Base-by-base conservation (phyloP, 257 asterid genomes). In the Paulownia fortunei region DNA sequence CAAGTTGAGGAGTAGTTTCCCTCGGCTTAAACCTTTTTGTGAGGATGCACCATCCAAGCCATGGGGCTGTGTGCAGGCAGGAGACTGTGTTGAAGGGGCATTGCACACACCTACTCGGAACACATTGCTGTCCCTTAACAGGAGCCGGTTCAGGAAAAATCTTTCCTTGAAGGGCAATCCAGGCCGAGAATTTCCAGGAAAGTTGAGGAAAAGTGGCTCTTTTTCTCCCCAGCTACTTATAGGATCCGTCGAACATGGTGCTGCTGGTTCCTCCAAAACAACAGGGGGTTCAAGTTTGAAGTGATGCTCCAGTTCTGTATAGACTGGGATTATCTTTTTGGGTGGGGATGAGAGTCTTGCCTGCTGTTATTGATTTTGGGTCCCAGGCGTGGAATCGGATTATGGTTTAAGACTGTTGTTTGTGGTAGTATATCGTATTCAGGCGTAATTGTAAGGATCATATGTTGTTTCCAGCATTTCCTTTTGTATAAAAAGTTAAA, bases 41-140 rank as follows among this genome's bases (percentile, higher is more conserved):
- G 98, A 95, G 78, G 99, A 89, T 2, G 89, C 97, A 1, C 85
- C 94, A 1, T 87, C 93, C 27, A 92, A 73, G 83, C 86, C 92
- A 13, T 92, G 99, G 97, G 92, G 92, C 2, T 95, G 98, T 49
- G 91, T 83, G 1, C 93, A 87, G 70, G 97, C 94, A 0, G 99
- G 97, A 60, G 96, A 92, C 56, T 94, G 98, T 55, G 97, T 94
- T 0, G 97, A 89, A 79, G 98, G 97, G 75, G 97, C 94, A 11
- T 65, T 89, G 84, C 97, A 89, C 36, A 84, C 82, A 0, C 94
- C 97, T 16, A 63, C 88, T 4, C 82, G 88, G 19, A 89, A 84
- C 85, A 76, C 90, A 6, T 74, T 95, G 86, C 42, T 91, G 82
- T 91, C 98, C 3, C 91, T 95, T 26, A 87, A 87, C 83, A 84